Base-by-base conservation (phyloP, 169 alveolate genomes). In the Plasmodium sp. region DNA sequence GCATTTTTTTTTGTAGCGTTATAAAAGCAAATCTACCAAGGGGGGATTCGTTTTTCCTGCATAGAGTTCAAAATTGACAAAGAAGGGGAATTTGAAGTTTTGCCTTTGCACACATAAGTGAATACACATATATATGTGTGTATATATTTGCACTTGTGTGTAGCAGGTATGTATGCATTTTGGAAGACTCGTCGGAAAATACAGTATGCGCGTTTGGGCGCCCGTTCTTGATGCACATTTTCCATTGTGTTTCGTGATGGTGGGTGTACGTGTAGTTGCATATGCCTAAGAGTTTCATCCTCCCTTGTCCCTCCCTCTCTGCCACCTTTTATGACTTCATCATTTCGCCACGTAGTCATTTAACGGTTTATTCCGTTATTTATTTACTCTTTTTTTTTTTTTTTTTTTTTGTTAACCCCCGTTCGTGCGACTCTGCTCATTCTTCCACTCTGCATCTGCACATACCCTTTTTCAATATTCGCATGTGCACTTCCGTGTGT, bases 41-140 rank as follows among this genome's bases (percentile, higher is more conserved):
- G 43, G 77, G 31, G 18, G 18, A 5, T 82, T 31, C 27, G 43
- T 33, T 27, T 82, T 82, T 34, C 14, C 27, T 82, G 72, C 41
- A 39, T 82, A 81, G 27, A 39, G 27, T 82, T 82, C 16, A 67
- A 71, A 36, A 72, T 45, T 18, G 75, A 83, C 91, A 54, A 39
- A 84, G 72, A 41, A 72, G 54, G 77, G 18, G 41, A 54, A 84
- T 71, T 84, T 84, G 33, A 18, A 84, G 77, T 71, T 71, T 84
- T 43, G 5, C 36, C 58, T 72, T 67, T 84, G 41, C 31, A 67
- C 77, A 51, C 62, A 51, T 45, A 75, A 5, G 41, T 74, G 43
- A 43, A 75, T 41, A 34, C 77, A 75, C 36, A 75, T 12, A 75
- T 33, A 74, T 75, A 36, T 75, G 83, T 75, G 48, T 75, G 48